A percentile compares a stretch with the other conserved stretches of the same genome.
These are phyloP conservation scores for Chlamydomonas reinhardtii DNA, from an alignment of 163 green algal genomes.

Conservation along the genomic window DNA sequence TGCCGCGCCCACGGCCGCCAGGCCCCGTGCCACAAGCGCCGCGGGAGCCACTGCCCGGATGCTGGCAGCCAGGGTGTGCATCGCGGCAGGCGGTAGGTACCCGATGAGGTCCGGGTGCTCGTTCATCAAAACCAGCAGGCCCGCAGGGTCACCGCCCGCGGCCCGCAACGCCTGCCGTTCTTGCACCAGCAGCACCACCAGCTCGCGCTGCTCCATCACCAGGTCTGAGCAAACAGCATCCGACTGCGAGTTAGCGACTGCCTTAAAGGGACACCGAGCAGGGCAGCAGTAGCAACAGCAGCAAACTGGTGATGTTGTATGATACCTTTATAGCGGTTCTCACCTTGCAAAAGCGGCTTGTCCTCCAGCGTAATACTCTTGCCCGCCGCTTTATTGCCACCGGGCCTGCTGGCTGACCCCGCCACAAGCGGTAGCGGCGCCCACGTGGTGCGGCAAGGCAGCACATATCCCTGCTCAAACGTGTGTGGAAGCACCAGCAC, in stretches of 20 bases:
- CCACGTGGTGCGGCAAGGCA: constrained; percentile 54
- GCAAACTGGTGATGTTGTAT: too few species aligned
- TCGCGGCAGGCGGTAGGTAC: neutral
- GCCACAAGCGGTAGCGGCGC: constrained; percentile 26
- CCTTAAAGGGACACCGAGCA: too few species aligned
- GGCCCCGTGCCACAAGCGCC: constrained; percentile 1
- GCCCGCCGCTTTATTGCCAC: too few species aligned
- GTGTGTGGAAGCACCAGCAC: constrained; percentile 53
- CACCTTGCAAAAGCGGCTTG: constrained; percentile 41
- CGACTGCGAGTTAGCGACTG: too few species aligned
- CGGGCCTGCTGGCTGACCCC: neutral
- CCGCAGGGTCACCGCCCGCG: constrained; percentile 14
- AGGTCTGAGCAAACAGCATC: constrained; percentile 31
- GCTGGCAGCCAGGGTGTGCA: constrained; percentile 29
- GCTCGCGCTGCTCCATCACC: constrained; percentile 56
- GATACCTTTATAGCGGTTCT: too few species aligned
- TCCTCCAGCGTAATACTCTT: neutral
- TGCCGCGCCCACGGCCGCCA: constrained; percentile 37
- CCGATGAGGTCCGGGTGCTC: constrained; percentile 27
- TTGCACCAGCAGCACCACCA: constrained; percentile 54
- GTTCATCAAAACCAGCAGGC: constrained; percentile 38
- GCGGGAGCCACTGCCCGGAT: constrained; percentile 4
- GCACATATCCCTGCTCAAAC: constrained; percentile 49
- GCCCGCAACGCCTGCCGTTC: constrained; percentile 55
- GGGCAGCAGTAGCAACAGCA: too few species aligned